These are phyloP conservation scores for Penicillium angulare DNA, from an alignment of 495 filamentous ascomycete genomes.

Conservation along the genomic window DNA sequence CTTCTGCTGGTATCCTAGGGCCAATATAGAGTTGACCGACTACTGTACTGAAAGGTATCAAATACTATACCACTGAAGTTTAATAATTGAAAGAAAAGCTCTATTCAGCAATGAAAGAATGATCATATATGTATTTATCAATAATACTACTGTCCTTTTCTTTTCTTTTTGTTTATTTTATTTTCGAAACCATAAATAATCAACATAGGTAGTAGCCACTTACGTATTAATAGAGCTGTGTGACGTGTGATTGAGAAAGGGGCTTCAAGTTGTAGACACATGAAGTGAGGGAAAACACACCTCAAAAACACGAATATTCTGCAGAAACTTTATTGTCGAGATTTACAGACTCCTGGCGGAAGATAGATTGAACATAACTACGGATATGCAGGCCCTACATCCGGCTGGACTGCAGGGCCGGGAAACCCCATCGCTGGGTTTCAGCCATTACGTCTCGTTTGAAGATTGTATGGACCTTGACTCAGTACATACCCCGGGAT, in stretches of 20 bases:
- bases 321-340: not conserved
- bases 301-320: not conserved
- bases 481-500: not conserved
- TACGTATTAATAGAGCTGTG: not conserved
- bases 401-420: constrained; percentile 16
- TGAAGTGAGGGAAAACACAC: not conserved
- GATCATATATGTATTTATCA: not conserved
- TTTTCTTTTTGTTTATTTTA: no score
- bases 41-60: not conserved
- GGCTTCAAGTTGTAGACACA: not conserved
- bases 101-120: not conserved
- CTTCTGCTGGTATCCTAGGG: constrained; percentile 5
- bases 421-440: constrained; percentile 14
- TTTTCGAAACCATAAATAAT: no score
- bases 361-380: constrained; percentile 9
- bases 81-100: no score
- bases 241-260: not conserved
- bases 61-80: no score
- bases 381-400: constrained; percentile 27
- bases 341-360: not conserved
- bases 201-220: not conserved
- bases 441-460: constrained; percentile 8
- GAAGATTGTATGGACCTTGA: not conserved
- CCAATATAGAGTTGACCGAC: not conserved
- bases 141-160: no score